Evolutionary conservation across 192 early-diverging fungal species (phyloP).

Genomic region (Backusella westeae): DNA sequence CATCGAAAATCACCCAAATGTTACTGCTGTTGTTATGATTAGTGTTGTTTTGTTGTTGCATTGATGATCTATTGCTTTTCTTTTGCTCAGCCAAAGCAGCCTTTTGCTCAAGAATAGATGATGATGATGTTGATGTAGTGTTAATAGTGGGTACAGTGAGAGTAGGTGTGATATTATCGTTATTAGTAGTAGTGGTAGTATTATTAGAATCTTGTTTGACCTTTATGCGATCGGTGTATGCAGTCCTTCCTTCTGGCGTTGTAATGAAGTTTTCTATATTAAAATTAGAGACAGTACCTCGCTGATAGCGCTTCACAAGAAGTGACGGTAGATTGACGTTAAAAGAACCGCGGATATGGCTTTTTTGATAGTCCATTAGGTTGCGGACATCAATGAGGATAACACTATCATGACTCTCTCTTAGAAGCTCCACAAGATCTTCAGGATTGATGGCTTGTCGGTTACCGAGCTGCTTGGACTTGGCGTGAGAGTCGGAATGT

Average conservation of each 20-base stretch:
- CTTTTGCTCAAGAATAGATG: conserved; percentile 21
- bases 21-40: background rate
- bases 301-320: conserved; percentile 47
- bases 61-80: background rate
- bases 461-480: background rate
- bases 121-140: background rate
- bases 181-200: background rate
- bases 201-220: background rate
- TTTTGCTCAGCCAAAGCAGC: conserved; percentile 3
- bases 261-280: conserved; percentile 52
- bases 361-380: conserved; percentile 21
- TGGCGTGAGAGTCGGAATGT: background rate
- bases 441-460: background rate
- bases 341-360: conserved; percentile 32
- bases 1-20: conserved; percentile 45
- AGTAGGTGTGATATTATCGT: background rate
- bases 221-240: background rate
- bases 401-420: background rate
- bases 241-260: conserved; percentile 43
- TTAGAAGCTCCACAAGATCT: background rate
- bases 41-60: background rate
- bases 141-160: background rate
- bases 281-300: conserved; percentile 50
- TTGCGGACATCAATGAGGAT: conserved; percentile 33
- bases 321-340: conserved; percentile 56